phyloP scores from a whole-genome alignment of 345 rosid genomes.

The Theobroma cacao region DNA sequence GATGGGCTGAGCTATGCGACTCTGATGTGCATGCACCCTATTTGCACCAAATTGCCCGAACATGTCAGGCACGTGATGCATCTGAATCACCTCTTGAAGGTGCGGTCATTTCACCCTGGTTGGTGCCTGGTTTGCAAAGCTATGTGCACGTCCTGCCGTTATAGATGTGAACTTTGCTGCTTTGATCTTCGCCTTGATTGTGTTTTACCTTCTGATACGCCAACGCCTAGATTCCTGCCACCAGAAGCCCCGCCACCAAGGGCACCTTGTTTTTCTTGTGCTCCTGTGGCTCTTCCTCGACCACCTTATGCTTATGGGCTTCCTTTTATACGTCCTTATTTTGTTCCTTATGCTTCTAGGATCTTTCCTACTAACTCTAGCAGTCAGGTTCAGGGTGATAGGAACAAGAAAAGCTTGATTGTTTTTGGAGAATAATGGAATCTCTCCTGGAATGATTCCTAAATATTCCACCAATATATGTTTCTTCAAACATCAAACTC shows the following conservation, averaged over 20 bases:
- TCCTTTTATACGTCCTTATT: neutral
- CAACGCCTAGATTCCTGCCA: constrained; percentile 13
- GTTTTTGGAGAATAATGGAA: neutral
- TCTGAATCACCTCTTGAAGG: constrained; percentile 28
- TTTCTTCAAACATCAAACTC: no score
- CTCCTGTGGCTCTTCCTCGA: neutral
- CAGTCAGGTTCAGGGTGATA: neutral
- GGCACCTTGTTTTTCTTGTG: neutral
- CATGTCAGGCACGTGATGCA: constrained; percentile 29
- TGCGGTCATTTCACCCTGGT: constrained; percentile 17
- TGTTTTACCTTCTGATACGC: constrained; percentile 18
- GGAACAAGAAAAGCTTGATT: neutral
- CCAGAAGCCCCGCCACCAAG: neutral
- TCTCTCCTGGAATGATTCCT: neutral
- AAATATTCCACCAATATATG: neutral
- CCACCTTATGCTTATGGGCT: neutral
- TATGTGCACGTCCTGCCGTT: constrained; percentile 35
- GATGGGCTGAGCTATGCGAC: constrained; percentile 35
- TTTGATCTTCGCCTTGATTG: constrained; percentile 41
- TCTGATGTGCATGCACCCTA: constrained; percentile 42
- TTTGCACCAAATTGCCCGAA: constrained; percentile 34
- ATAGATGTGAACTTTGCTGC: constrained; percentile 32
- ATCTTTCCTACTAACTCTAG: neutral
- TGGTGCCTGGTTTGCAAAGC: constrained; percentile 30
- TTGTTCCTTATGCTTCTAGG: neutral